These are phyloP conservation scores for Austroboletus eburneus DNA, from an alignment of 768 basidiomycete species.

Conservation along the genomic window DNA sequence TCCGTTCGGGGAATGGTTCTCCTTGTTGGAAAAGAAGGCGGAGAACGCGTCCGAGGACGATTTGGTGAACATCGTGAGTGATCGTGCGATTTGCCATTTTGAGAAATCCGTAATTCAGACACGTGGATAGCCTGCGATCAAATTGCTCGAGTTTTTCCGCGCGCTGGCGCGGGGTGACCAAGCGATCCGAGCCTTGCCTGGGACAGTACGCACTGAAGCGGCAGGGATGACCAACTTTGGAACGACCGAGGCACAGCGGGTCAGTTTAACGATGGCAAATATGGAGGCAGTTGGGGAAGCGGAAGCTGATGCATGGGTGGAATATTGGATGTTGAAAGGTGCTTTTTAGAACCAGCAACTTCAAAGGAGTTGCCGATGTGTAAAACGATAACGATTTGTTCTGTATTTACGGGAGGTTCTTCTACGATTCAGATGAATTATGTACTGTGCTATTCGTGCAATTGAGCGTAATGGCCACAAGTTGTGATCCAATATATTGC, in stretches of 20 bases:
- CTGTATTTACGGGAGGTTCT: no score
- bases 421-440: no score
- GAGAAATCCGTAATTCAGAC: no score
- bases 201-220: conserved; percentile 6
- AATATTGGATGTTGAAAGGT: conserved; percentile 25
- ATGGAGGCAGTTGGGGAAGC: conserved; percentile 23
- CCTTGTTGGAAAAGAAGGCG: conserved; percentile 20
- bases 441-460: no score
- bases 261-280: conserved; percentile 23
- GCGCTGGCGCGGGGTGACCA: conserved; percentile 18
- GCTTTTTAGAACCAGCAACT: no score
- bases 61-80: conserved; percentile 30
- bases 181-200: neutral
- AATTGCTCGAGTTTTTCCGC: conserved; percentile 34
- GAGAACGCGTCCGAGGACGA: conserved; percentile 23
- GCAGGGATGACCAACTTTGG: conserved; percentile 21
- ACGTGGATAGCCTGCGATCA: conserved; percentile 33
- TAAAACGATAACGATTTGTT: no score
- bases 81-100: no score
- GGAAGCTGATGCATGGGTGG: conserved; percentile 24
- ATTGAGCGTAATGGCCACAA: no score
- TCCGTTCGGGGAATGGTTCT: conserved; percentile 34
- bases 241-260: conserved; percentile 8
- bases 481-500: no score
- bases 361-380: no score